Evolutionary conservation across 1,284 basidiomycete genomes (phyloP), one percentile per base, ranked within the genome.

Genomic region (Ganoderma lucidum): DNA sequence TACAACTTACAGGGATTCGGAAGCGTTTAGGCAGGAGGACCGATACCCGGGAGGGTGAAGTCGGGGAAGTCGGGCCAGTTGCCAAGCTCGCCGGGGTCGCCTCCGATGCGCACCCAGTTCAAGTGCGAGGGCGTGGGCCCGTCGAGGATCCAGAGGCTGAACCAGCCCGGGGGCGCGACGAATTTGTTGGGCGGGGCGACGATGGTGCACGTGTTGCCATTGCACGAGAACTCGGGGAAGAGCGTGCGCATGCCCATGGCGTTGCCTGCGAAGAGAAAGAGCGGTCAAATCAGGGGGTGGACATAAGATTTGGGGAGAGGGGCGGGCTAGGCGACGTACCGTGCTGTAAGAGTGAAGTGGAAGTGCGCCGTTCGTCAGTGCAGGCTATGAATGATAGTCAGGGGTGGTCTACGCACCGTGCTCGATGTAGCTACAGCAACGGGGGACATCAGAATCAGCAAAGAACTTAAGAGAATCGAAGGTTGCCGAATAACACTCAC

Each of bases 151-250:
- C 91, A 93, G 17, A 93, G 76, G 75, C 90, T 88, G 71, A 87
- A 85, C 92, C 92, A 93, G n/a, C 91, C 91, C 0, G 93, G 91
- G 10, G 92, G 92, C 23, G 89, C 88, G 35, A 94, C 82, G 71
- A 83, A 81, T n/a, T 85, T 80, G 71, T 90, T 88, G 0, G 91
- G 91, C 4, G 93, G 93, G 0, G 90, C 91, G 3, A 84, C 87
- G 75, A 94, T 87, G 0, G 85, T 88, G 72, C 92, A 92, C 6
- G 83, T 84, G 61, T 83, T 89, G 5, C 90, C 90, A 3, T 79
- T 64, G 79, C 92, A 93, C 0, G 82, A 81, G 78, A 92, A 90
- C 5, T 80, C 84, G 1, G 91, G 92, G 84, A 93, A 93, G 71
- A 93, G 81, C 0, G 88, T 90, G 60, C 92, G 84, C 5, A 86